Evolutionary conservation across 192 early-diverging fungal genomes (phyloP).

Genomic region (Chytriomyces hyalinus): DNA sequence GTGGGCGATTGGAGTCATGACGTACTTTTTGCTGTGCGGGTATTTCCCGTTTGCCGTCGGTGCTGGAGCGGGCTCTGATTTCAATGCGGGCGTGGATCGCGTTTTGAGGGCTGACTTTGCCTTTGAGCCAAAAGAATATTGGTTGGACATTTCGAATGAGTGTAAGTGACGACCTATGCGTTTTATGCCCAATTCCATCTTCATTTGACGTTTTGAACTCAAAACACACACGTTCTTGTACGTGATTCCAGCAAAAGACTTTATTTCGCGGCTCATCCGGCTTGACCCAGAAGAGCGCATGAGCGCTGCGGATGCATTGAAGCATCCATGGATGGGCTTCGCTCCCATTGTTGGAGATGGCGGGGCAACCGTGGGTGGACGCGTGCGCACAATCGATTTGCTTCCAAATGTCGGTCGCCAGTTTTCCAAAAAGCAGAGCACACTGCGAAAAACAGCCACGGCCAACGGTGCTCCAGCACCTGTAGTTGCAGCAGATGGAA

Average conservation of each 20-base stretch:
- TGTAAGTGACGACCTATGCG: constrained; percentile 22
- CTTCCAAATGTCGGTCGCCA: constrained; percentile 67
- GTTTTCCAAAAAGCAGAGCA: constrained; percentile 31
- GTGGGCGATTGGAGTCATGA: constrained; percentile 79
- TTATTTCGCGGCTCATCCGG: constrained; percentile 69
- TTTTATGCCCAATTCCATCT: constrained; percentile 21
- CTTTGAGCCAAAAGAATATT: constrained; percentile 58
- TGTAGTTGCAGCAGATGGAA: background rate
- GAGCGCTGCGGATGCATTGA: constrained; percentile 79
- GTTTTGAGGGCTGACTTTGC: constrained; percentile 52
- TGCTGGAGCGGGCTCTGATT: background rate
- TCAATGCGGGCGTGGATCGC: constrained; percentile 35
- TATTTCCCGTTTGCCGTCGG: constrained; percentile 50
- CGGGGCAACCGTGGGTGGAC: constrained; percentile 9
- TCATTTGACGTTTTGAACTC: background rate
- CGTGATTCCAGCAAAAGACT: constrained; percentile 70
- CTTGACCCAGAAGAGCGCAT: constrained; percentile 75
- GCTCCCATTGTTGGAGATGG: constrained; percentile 8
- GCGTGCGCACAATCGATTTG: constrained; percentile 73
- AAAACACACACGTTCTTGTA: background rate
- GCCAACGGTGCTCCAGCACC: background rate
- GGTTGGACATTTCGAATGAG: constrained; percentile 73
- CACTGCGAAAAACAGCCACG: constrained; percentile 16
- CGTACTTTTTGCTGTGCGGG: constrained; percentile 55
- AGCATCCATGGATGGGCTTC: constrained; percentile 78